Evolutionary conservation across 2,329 filamentous ascomycete species (phyloP).

Genomic region (Trichoderma citrinoviride): DNA sequence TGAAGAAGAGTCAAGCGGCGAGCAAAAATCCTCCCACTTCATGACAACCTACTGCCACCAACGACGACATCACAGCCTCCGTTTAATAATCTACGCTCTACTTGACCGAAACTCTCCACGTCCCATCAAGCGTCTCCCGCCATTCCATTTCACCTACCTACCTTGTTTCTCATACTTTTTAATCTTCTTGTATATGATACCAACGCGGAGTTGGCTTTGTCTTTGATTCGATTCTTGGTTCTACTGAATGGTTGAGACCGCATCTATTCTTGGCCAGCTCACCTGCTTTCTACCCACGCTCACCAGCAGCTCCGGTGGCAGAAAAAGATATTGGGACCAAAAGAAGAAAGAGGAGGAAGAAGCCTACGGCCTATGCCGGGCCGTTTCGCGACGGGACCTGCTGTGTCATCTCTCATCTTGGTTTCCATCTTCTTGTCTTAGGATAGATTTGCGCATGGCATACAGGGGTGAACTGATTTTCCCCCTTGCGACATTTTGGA

Average conservation of each 20-base stretch:
- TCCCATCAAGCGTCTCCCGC: constrained; percentile 8
- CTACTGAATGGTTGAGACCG: constrained; percentile 6
- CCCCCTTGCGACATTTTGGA: neutral
- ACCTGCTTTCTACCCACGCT: too few relatives aligned
- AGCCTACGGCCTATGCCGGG: too few relatives aligned
- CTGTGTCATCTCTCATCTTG: neutral
- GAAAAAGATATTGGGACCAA: too few relatives aligned
- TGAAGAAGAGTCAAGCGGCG: constrained; percentile 44
- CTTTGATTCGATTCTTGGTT: constrained; percentile 2
- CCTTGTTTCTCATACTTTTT: constrained; percentile 8
- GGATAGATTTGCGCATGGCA: constrained; percentile 20
- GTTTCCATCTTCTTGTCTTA: constrained; percentile 12
- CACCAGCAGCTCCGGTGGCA: neutral
- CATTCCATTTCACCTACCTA: neutral
- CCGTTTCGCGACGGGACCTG: too few relatives aligned
- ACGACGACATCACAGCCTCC: neutral
- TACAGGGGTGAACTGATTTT: neutral
- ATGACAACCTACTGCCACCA: constrained; percentile 24
- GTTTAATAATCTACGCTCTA: neutral
- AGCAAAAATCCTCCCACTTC: constrained; percentile 46
- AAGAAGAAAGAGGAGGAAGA: too few relatives aligned
- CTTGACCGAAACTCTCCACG: neutral
- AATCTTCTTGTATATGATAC: constrained; percentile 21
- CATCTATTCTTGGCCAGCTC: neutral
- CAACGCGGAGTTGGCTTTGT: neutral